A percentile compares a stretch with the other conserved stretches of the same genome.
phyloP scores from a whole-genome alignment of 805 yeast species.

The Clavispora phyllophila region DNA sequence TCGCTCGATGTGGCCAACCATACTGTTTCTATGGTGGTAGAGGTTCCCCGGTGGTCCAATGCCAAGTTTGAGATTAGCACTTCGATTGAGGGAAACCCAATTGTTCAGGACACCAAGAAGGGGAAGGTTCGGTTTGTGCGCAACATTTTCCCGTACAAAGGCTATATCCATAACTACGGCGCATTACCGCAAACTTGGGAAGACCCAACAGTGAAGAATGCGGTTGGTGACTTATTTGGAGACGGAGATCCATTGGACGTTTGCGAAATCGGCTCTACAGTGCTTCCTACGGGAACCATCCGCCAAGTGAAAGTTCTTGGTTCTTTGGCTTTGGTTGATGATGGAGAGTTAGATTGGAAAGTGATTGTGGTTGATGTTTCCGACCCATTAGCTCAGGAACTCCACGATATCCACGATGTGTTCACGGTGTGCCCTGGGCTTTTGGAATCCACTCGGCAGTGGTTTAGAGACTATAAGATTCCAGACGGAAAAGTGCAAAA shows the following conservation, averaged over 20 bases:
- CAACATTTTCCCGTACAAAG: conserved; percentile 98
- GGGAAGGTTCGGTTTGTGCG: conserved; percentile 94
- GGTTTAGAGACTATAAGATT: conserved; percentile 97
- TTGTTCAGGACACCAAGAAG: conserved; percentile 94
- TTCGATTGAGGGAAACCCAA: conserved; percentile 82
- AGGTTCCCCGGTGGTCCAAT: conserved; percentile 98
- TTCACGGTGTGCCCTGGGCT: conserved; percentile 87
- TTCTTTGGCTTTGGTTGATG: conserved; percentile 90
- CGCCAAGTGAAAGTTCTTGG: conserved; percentile 91
- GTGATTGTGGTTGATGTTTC: conserved; percentile 76
- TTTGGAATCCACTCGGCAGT: conserved; percentile 88
- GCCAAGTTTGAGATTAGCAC: conserved; percentile 94
- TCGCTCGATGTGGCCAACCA: conserved; percentile 34
- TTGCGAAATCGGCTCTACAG: conserved; percentile 78
- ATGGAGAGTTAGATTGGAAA: conserved; percentile 90
- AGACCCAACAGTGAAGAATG: conserved; percentile 54
- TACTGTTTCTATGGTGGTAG: conserved; percentile 75
- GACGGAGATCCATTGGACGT: conserved; percentile 96
- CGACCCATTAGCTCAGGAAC: conserved; percentile 84
- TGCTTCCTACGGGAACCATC: conserved; percentile 66
- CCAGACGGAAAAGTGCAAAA: conserved; percentile 98
- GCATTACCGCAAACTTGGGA: conserved; percentile 97
- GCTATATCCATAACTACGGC: conserved; percentile 97
- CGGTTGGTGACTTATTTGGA: conserved; percentile 52
- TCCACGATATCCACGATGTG: conserved; percentile 89